These are phyloP conservation scores for Verticillium longisporum DNA, from an alignment of 2,329 filamentous ascomycete genomes.

Conservation along the genomic window DNA sequence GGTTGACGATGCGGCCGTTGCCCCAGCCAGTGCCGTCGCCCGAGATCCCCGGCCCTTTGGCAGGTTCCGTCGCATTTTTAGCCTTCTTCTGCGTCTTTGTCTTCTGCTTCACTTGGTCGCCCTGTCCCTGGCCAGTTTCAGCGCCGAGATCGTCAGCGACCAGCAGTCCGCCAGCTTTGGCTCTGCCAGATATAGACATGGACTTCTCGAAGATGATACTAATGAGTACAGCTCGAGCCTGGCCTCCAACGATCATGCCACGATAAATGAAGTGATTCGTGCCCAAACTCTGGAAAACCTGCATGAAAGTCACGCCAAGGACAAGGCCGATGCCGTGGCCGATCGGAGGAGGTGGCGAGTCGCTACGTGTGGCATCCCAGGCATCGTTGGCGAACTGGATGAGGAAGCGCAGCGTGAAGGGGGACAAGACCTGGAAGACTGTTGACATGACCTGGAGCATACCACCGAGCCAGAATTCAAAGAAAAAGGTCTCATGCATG, in stretches of 20 bases:
- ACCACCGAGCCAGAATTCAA: constrained; percentile 83
- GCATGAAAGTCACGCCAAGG: constrained; percentile 79
- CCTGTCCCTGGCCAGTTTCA: constrained; percentile 36
- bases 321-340: constrained; percentile 75
- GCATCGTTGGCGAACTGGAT: constrained; percentile 80
- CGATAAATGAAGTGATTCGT: constrained; percentile 90
- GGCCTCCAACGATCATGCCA: constrained; percentile 86
- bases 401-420: constrained; percentile 78
- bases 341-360: constrained; percentile 56
- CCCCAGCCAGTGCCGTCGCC: constrained; percentile 79
- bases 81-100: constrained; percentile 29
- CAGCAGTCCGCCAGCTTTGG: constrained; percentile 69
- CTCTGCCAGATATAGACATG: constrained; percentile 80
- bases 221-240: constrained; percentile 75
- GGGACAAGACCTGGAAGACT: constrained; percentile 72
- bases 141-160: constrained; percentile 42
- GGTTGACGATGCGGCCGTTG: constrained; percentile 83
- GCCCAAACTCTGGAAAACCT: constrained; percentile 70
- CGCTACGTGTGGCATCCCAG: constrained; percentile 54
- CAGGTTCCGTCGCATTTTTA: constrained; percentile 18
- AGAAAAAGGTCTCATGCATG: constrained; percentile 77
- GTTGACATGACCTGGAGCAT: constrained; percentile 66
- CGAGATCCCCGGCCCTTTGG: constrained; percentile 41
- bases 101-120: constrained; percentile 24
- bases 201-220: constrained; percentile 87